Conservation (phyloP, 192 early-diverging fungal genomes). For the Umbelopsis sp. region DNA sequence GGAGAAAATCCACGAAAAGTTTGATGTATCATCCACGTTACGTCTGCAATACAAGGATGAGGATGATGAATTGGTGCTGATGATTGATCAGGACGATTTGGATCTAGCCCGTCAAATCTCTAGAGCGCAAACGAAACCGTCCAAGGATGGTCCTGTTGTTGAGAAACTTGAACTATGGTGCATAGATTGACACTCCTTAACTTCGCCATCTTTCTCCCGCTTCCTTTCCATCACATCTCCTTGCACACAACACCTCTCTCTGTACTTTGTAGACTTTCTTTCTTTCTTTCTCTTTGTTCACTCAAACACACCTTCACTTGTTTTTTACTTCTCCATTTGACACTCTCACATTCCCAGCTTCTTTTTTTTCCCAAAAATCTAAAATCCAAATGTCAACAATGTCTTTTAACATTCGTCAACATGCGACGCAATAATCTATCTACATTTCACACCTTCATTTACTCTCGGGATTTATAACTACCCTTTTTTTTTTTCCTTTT, state of each 20-base stretch:
- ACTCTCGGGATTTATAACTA: not conserved
- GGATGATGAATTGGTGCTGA: conserved; percentile 78
- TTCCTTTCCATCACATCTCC: not conserved
- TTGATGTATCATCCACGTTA: conserved; percentile 47
- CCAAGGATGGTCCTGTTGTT: not conserved
- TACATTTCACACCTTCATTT: not conserved
- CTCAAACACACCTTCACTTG: not conserved
- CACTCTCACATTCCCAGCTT: not conserved
- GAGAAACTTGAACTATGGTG: conserved; percentile 15
- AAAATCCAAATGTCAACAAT: too few species aligned
- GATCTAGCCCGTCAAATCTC: conserved; percentile 60
- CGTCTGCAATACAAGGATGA: conserved; percentile 82
- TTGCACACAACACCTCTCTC: not conserved
- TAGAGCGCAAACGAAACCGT: not conserved
- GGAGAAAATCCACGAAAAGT: conserved; percentile 58
- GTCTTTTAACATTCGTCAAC: too few species aligned
- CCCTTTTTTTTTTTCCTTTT: not conserved
- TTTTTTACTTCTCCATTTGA: not conserved
- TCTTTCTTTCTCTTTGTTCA: not conserved
- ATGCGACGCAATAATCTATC: not conserved
- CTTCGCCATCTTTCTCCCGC: not conserved
- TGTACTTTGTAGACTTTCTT: conserved; percentile 8
- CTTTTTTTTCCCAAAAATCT: not conserved
- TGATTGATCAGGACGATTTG: conserved; percentile 92
- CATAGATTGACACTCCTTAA: not conserved